Evolutionary conservation across 2,329 filamentous ascomycete species (phyloP).

Genomic region (Teratosphaeria gauchensis): DNA sequence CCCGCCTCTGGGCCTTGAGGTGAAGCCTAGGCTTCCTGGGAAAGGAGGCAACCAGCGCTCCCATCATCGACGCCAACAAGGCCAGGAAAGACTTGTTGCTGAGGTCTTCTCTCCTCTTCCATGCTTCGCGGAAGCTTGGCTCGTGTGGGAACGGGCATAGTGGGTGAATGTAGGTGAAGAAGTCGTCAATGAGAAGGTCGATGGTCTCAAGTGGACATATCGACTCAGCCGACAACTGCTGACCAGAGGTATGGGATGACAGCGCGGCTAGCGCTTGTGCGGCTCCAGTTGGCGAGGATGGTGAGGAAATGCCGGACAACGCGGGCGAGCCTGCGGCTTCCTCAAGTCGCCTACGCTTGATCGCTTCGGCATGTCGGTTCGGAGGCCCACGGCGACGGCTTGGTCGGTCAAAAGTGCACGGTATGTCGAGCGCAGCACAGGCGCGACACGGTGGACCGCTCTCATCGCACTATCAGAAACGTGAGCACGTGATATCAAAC

Average conservation of each 20-base stretch:
- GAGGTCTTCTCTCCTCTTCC: constrained; percentile 57
- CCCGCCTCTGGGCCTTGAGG: constrained; percentile 56
- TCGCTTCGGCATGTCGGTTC: constrained; percentile 56
- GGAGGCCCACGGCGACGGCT: constrained; percentile 55
- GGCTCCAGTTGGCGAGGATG: constrained; percentile 44
- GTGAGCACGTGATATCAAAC: constrained; percentile 5
- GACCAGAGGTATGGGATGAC: constrained; percentile 33
- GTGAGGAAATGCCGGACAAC: constrained; percentile 33
- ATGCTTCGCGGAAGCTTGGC: constrained; percentile 62
- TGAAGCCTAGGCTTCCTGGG: constrained; percentile 61
- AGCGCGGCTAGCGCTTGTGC: constrained; percentile 44
- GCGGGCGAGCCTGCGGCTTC: constrained; percentile 28
- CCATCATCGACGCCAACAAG: constrained; percentile 65
- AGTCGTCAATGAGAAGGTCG: constrained; percentile 65
- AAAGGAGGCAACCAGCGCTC: constrained; percentile 63
- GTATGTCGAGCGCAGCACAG: constrained; percentile 55
- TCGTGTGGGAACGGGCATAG: constrained; percentile 70
- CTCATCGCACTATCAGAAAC: constrained; percentile 48
- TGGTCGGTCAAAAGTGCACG: constrained; percentile 57
- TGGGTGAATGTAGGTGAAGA: constrained; percentile 74
- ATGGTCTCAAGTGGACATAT: constrained; percentile 63
- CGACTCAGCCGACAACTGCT: constrained; percentile 49
- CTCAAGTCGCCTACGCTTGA: constrained; percentile 51
- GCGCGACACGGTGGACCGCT: constrained; percentile 56
- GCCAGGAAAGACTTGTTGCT: constrained; percentile 59